Conservation (phyloP, 768 basidiomycete genomes). For the Austroboletus festivus region DNA sequence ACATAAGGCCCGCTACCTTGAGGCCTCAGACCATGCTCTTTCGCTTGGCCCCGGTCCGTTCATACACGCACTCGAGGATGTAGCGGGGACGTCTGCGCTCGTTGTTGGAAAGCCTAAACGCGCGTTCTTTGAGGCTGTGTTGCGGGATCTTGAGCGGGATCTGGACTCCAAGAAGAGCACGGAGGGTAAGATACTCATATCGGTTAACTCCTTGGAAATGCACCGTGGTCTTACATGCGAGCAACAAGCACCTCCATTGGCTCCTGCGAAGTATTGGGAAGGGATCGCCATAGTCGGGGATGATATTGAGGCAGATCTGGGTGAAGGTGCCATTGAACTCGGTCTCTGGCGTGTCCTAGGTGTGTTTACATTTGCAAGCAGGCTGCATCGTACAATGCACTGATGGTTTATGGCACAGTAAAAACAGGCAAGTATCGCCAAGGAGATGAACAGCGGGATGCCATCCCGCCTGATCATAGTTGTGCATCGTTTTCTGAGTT, state of each 20-base stretch:
- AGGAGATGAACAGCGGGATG: constrained; percentile 50
- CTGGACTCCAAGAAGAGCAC: neutral
- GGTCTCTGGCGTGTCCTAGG: constrained; percentile 63
- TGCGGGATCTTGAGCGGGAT: constrained; percentile 39
- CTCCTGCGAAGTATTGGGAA: constrained; percentile 1
- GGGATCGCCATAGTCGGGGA: constrained; percentile 58
- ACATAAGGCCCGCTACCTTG: constrained; percentile 54
- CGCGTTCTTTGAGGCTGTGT: constrained; percentile 56
- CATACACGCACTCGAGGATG: constrained; percentile 58
- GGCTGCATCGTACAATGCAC: neutral
- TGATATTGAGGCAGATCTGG: constrained; percentile 62
- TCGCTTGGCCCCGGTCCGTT: constrained; percentile 73
- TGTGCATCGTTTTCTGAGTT: constrained; percentile 52
- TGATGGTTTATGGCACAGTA: constrained; percentile 34
- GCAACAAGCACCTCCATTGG: too few species aligned
- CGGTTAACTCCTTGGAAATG: too few species aligned
- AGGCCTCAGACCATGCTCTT: constrained; percentile 44
- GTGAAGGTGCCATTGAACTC: constrained; percentile 56
- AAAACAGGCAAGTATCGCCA: constrained; percentile 67
- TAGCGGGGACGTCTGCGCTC: constrained; percentile 44
- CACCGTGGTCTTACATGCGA: too few species aligned
- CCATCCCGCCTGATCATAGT: constrained; percentile 49
- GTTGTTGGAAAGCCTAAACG: constrained; percentile 64
- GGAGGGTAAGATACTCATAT: neutral
- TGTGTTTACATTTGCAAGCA: constrained; percentile 29